phyloP scores from a whole-genome alignment of 2,329 filamentous ascomycete genomes.

The Colletotrichum sp. region DNA sequence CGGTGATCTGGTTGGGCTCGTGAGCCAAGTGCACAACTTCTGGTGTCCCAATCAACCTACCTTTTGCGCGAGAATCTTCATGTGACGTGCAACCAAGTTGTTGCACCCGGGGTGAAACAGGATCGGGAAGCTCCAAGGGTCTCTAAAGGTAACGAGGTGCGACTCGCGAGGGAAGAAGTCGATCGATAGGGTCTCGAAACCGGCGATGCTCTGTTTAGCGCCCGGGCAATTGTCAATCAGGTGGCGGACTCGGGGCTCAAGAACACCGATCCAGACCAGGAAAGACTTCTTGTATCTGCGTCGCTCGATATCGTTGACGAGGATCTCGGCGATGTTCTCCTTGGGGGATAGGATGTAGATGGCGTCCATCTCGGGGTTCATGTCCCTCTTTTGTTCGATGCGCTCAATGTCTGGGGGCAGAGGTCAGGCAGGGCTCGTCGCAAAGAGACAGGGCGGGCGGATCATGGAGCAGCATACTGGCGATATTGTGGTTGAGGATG shows the following conservation, averaged over 20 bases:
- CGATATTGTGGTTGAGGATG: constrained; percentile 95
- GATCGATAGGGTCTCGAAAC: constrained; percentile 82
- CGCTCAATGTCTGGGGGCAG: constrained; percentile 79
- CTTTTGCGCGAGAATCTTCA: constrained; percentile 88
- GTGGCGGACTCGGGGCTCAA: constrained; percentile 73
- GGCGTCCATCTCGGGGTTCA: constrained; percentile 90
- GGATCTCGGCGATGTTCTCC: constrained; percentile 88
- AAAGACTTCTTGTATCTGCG: constrained; percentile 80
- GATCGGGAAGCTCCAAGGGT: constrained; percentile 94
- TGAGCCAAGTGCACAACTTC: constrained; percentile 14
- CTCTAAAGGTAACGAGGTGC: constrained; percentile 87
- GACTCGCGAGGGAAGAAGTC: constrained; percentile 93
- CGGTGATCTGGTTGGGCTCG: constrained; percentile 66
- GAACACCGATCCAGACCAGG: constrained; percentile 83
- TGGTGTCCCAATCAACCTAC: constrained; percentile 48
- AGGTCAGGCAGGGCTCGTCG: constrained; percentile 17
- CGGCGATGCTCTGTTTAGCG: constrained; percentile 76
- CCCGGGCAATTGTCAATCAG: constrained; percentile 75
- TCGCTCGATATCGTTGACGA: constrained; percentile 90
- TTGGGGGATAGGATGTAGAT: constrained; percentile 90
- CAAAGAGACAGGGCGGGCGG: neutral
- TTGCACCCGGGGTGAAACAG: constrained; percentile 93
- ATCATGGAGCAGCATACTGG: constrained; percentile 68
- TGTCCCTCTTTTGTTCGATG: constrained; percentile 84
- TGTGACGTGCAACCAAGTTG: constrained; percentile 78